phyloP scores from a whole-genome alignment of 208 protist genomes.

The Wallacemonas sp. region DNA sequence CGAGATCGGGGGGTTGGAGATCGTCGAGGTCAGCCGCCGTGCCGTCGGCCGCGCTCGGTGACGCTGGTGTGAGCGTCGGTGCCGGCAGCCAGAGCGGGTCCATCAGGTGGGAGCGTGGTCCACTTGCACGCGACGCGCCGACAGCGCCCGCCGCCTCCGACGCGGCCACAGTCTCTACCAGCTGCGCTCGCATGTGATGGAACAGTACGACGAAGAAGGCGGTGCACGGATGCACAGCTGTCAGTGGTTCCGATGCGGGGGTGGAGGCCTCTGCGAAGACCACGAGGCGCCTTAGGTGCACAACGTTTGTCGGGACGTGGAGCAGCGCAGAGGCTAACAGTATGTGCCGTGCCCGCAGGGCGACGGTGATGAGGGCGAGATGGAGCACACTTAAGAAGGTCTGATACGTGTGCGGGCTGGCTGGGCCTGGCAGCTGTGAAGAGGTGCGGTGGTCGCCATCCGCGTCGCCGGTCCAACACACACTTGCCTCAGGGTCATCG shows the following conservation, averaged over 20 bases:
- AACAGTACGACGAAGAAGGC: slow-evolving; percentile 25
- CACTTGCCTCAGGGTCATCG: background rate
- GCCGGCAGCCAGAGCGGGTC: slow-evolving; percentile 8
- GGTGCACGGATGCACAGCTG: slow-evolving; percentile 17
- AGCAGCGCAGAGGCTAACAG: slow-evolving; percentile 33
- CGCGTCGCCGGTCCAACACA: too few species aligned
- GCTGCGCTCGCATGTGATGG: slow-evolving; percentile 11
- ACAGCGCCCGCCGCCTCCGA: background rate
- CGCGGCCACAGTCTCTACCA: background rate
- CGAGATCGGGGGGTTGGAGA: background rate
- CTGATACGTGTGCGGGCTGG: slow-evolving; percentile 2
- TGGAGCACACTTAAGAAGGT: slow-evolving; percentile 6
- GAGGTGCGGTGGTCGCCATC: too few species aligned
- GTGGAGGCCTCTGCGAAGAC: too few species aligned
- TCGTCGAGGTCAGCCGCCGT: too few species aligned
- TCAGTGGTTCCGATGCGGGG: background rate
- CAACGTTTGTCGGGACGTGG: slow-evolving; percentile 7
- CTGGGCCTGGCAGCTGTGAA: background rate
- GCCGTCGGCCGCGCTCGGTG: background rate
- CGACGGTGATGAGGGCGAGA: slow-evolving; percentile 10
- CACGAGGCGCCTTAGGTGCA: background rate
- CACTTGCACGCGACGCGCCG: background rate
- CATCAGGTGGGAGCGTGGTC: background rate
- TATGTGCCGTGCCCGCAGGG: slow-evolving; percentile 23
- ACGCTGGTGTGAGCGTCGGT: background rate